Percentiles rank a stretch among this genome's conserved stretches.
These are phyloP conservation scores for Fusarium nurragi DNA, from an alignment of 2,329 filamentous ascomycete genomes.

Conservation along the genomic window DNA sequence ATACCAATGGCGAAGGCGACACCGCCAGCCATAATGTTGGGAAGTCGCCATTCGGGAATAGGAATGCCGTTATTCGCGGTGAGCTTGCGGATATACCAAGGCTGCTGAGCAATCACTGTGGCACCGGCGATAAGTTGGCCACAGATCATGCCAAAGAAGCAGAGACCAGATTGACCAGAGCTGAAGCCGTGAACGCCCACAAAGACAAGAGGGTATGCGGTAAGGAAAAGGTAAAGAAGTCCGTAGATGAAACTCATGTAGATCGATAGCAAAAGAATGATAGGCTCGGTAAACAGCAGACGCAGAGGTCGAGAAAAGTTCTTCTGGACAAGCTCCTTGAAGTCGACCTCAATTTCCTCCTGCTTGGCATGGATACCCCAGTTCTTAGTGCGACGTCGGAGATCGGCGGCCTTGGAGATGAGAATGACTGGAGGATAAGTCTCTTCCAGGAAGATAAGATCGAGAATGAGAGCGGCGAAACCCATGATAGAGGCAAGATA, in stretches of 20 bases:
- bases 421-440: constrained; percentile 76
- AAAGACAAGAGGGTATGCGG: constrained; percentile 86
- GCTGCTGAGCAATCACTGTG: constrained; percentile 70
- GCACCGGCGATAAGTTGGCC: constrained; percentile 76
- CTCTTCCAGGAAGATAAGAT: constrained; percentile 72
- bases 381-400: constrained; percentile 72
- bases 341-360: constrained; percentile 75
- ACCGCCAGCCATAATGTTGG: constrained; percentile 68
- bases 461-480: constrained; percentile 65
- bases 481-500: constrained; percentile 72
- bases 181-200: constrained; percentile 75
- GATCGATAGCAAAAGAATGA: constrained; percentile 72
- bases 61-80: constrained; percentile 72
- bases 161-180: constrained; percentile 75
- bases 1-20: constrained; percentile 70
- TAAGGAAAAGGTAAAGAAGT: constrained; percentile 85
- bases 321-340: constrained; percentile 70
- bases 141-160: constrained; percentile 85
- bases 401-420: constrained; percentile 66
- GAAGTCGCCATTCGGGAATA: constrained; percentile 73
- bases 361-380: constrained; percentile 78
- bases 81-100: constrained; percentile 74
- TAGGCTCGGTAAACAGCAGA: constrained; percentile 74
- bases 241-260: constrained; percentile 82
- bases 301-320: constrained; percentile 73